A percentile compares a stretch with the other conserved stretches of the same genome.
phyloP scores from a whole-genome alignment of 306 rosid species.

The Fragaria vesca region DNA sequence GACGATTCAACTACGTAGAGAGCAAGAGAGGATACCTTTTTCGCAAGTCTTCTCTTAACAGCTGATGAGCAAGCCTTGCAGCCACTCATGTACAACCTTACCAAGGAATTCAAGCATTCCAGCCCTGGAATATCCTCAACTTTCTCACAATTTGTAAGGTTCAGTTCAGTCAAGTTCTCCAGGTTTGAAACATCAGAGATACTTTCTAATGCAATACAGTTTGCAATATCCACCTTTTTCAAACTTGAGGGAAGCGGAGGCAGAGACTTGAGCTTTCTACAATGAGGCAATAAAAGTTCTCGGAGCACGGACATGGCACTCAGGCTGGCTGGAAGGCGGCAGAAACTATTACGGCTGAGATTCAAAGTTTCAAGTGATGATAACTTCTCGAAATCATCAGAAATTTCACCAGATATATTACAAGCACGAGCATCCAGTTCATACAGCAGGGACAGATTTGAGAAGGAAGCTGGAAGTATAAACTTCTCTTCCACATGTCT shows the following conservation, averaged over 20 bases:
- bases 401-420: conserved; percentile 53
- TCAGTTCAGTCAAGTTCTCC: conserved; percentile 38
- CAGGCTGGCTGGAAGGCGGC: conserved; percentile 62
- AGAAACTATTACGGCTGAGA: conserved; percentile 41
- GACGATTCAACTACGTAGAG: neutral
- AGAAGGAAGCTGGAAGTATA: conserved; percentile 45
- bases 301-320: conserved; percentile 47
- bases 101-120: conserved; percentile 55
- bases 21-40: conserved; percentile 32
- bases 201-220: conserved; percentile 45
- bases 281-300: conserved; percentile 33
- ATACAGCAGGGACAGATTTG: conserved; percentile 39
- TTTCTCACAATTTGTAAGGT: conserved; percentile 55
- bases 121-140: conserved; percentile 61
- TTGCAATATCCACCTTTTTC: conserved; percentile 37
- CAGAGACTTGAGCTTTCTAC: conserved; percentile 43
- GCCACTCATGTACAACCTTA: conserved; percentile 31
- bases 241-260: conserved; percentile 73
- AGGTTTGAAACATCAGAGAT: conserved; percentile 52
- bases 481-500: neutral
- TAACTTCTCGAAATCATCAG: conserved; percentile 56
- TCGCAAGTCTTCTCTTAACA: conserved; percentile 43
- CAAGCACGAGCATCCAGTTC: conserved; percentile 46
- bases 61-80: conserved; percentile 46
- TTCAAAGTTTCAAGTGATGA: conserved; percentile 42